Evolutionary conservation across 2,329 filamentous ascomycete species (phyloP).

Genomic region (Alternaria sp.): DNA sequence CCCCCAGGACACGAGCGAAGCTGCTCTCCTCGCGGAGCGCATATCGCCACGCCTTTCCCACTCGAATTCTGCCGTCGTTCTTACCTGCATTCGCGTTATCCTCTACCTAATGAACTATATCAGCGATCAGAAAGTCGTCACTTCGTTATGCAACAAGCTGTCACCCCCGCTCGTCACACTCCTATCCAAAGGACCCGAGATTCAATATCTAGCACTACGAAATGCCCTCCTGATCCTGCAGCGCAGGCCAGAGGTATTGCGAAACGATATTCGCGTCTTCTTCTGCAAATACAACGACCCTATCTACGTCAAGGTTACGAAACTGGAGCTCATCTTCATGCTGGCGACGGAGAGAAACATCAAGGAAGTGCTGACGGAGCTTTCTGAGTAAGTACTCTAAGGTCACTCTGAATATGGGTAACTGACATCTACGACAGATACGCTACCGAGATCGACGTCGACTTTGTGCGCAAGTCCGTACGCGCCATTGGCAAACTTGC

Average conservation of each 20-base stretch:
- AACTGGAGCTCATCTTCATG: conserved; percentile 99
- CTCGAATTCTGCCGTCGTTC: conserved; percentile 93
- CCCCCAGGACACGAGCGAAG: conserved; percentile 87
- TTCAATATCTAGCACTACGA: conserved; percentile 94
- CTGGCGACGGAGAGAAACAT: conserved; percentile 95
- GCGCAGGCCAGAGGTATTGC: conserved; percentile 86
- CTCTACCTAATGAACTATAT: conserved; percentile 99
- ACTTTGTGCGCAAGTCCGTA: conserved; percentile 97
- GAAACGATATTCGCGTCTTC: conserved; percentile 97
- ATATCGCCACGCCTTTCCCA: conserved; percentile 96
- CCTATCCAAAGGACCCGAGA: conserved; percentile 93
- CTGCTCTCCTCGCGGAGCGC: conserved; percentile 86
- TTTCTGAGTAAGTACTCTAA: conserved; percentile 74
- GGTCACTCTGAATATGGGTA: neutral
- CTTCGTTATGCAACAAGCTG: conserved; percentile 85
- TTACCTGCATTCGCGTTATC: conserved; percentile 95
- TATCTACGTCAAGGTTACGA: conserved; percentile 99
- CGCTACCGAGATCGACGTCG: conserved; percentile 96
- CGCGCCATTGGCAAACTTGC: conserved; percentile 96
- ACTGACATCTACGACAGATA: conserved; percentile 57
- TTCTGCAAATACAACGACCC: conserved; percentile 99
- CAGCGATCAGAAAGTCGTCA: conserved; percentile 85
- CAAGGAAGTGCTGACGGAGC: conserved; percentile 88
- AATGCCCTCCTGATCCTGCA: conserved; percentile 95
- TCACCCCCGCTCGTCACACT: conserved; percentile 94